Percentiles rank a stretch among this genome's conserved stretches.
Evolutionary conservation across 768 basidiomycete genomes (phyloP).

Genomic region (Phaffia australis): DNA sequence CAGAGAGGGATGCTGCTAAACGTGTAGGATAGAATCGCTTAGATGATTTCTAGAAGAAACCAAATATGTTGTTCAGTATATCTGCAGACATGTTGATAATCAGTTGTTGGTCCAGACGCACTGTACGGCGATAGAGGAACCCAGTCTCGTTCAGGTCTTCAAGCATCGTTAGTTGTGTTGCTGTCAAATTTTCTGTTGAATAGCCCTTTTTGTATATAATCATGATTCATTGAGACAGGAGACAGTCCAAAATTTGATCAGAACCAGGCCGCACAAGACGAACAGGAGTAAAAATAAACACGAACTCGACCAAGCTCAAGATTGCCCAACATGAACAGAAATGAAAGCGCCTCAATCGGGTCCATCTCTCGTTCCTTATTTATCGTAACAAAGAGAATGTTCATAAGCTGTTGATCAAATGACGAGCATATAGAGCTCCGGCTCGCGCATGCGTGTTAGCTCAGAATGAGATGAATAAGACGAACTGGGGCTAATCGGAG

Average conservation of each 20-base stretch:
- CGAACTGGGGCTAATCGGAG: constrained; percentile 70
- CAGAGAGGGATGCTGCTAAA: constrained; percentile 85
- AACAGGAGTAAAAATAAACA: constrained; percentile 8
- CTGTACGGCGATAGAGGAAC: constrained; percentile 75
- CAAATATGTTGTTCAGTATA: background rate
- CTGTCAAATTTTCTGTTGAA: constrained; percentile 64
- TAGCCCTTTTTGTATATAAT: constrained; percentile 57
- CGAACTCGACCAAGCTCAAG: constrained; percentile 84
- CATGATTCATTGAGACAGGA: constrained; percentile 11
- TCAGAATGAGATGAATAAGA: constrained; percentile 2
- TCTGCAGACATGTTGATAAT: no score
- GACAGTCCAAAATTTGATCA: background rate
- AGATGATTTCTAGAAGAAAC: constrained; percentile 46
- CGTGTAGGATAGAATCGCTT: constrained; percentile 87
- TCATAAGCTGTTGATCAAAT: background rate
- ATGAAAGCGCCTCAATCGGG: constrained; percentile 80
- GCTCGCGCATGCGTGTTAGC: constrained; percentile 1
- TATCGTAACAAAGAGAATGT: constrained; percentile 1
- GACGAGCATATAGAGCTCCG: background rate
- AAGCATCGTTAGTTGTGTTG: constrained; percentile 73
- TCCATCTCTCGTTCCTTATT: constrained; percentile 69
- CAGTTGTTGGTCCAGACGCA: constrained; percentile 37
- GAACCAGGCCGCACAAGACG: background rate
- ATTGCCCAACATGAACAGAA: constrained; percentile 92
- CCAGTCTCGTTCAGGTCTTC: constrained; percentile 91